Percentiles rank a stretch among this genome's conserved stretches.
Conservation (phyloP, 169 alveolate genomes). For the Eimeria nieschulzi region DNA sequence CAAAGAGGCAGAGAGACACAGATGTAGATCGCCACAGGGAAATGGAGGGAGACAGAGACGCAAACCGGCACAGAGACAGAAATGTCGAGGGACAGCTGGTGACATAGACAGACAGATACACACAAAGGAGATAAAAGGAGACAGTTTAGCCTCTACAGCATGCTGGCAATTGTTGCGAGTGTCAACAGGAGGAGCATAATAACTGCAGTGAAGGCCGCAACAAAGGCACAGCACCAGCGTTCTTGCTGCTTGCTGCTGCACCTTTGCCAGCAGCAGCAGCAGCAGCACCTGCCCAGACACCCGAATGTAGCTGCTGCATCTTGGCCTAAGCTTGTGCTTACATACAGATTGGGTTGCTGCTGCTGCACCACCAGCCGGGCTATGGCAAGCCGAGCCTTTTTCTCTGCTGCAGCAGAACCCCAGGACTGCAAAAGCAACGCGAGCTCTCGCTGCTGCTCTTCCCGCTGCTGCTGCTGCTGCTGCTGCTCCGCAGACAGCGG, state of each 20-base stretch:
- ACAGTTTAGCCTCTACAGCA: too few relatives aligned
- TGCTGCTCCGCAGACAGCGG: too few relatives aligned
- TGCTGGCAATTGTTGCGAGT: not conserved
- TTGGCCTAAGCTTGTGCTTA: not conserved
- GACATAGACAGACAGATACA: too few relatives aligned
- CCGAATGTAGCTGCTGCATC: not conserved
- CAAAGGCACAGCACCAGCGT: not conserved
- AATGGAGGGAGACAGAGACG: too few relatives aligned
- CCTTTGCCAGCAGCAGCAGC: not conserved
- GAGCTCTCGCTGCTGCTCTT: too few relatives aligned
- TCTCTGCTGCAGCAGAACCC: not conserved
- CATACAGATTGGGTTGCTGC: not conserved
- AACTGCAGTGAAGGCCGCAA: not conserved
- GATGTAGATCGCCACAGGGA: too few relatives aligned
- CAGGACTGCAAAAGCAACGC: not conserved
- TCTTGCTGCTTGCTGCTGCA: conserved; percentile 1
- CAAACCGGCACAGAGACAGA: too few relatives aligned
- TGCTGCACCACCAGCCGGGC: not conserved
- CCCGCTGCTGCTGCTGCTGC: too few relatives aligned
- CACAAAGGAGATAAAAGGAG: too few relatives aligned
- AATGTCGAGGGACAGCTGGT: too few relatives aligned
- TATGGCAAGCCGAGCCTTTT: not conserved
- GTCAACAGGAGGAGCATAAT: not conserved
- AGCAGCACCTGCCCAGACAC: not conserved
- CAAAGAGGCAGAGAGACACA: too few relatives aligned